phyloP scores from a whole-genome alignment of 768 basidiomycete genomes.

The Goffeauzyma gilvescens region DNA sequence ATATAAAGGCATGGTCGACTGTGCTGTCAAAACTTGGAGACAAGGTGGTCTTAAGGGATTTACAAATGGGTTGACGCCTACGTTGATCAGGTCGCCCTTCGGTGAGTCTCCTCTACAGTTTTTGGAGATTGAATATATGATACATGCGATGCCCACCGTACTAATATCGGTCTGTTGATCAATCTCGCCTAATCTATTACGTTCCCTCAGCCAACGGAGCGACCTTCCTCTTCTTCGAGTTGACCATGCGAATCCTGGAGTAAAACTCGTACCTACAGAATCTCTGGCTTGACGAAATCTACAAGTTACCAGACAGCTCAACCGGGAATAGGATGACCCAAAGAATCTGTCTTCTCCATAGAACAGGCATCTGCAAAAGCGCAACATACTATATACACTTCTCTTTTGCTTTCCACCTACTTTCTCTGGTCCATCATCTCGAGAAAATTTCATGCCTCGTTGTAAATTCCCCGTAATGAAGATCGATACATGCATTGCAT shows the following conservation, averaged over 20 bases:
- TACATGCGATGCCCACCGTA: background rate
- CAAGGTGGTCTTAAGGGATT: slow-evolving; percentile 72
- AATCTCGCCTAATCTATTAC: background rate
- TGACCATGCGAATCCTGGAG: slow-evolving; percentile 48
- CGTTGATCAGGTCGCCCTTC: slow-evolving; percentile 53
- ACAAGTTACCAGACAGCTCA: no score
- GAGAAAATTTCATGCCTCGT: no score
- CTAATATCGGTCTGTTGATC: background rate
- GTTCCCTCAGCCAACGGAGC: slow-evolving; percentile 58
- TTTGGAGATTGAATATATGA: background rate
- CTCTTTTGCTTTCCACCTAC: no score
- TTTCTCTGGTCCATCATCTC: no score
- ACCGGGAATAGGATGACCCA: no score
- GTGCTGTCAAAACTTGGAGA: slow-evolving; percentile 61
- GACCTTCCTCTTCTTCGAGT: slow-evolving; percentile 88
- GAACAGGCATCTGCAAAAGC: no score
- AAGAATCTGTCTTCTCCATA: no score
- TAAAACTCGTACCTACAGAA: slow-evolving; percentile 3
- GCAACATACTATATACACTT: no score
- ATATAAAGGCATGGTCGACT: slow-evolving; percentile 65
- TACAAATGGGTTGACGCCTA: slow-evolving; percentile 75
- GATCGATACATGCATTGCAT: no score
- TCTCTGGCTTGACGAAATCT: no score
- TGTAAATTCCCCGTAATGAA: no score
- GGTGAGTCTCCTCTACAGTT: background rate